phyloP scores from a whole-genome alignment of 495 filamentous ascomycete species.

The Bacidia rubella region DNA sequence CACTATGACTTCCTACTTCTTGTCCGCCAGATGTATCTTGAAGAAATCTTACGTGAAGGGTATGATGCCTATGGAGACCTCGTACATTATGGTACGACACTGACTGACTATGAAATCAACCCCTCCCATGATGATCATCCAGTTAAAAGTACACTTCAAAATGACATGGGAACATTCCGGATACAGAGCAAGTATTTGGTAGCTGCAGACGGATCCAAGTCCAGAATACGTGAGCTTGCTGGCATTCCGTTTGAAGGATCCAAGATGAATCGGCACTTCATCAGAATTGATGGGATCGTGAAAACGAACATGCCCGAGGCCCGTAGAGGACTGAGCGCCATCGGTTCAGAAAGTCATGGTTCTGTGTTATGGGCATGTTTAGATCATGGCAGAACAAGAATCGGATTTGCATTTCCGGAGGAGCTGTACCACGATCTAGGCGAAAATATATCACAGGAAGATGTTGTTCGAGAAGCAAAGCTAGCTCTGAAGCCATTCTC shows the following conservation, averaged over 20 bases:
- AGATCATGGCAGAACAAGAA: conserved; percentile 34
- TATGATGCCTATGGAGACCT: conserved; percentile 13
- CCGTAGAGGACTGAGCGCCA: conserved; percentile 28
- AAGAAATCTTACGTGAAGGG: conserved; percentile 30
- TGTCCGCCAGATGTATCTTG: conserved; percentile 29
- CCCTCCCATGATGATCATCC: not conserved
- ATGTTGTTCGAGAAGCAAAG: conserved; percentile 28
- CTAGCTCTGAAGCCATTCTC: conserved; percentile 33
- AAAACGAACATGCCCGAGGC: conserved; percentile 38
- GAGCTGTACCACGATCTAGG: conserved; percentile 30
- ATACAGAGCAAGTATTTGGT: conserved; percentile 30
- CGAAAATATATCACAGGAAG: conserved; percentile 18
- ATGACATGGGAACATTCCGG: not conserved
- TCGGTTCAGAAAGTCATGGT: conserved; percentile 38
- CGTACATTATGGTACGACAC: conserved; percentile 2
- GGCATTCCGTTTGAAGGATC: conserved; percentile 33
- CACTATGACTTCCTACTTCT: conserved; percentile 31
- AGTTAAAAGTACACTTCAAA: not conserved
- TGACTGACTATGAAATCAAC: conserved; percentile 2
- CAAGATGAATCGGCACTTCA: conserved; percentile 32
- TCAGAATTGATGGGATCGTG: conserved; percentile 35
- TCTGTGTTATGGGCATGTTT: conserved; percentile 37
- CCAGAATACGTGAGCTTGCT: conserved; percentile 28
- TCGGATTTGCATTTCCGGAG: conserved; percentile 41
- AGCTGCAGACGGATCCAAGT: conserved; percentile 35